Evolutionary conservation across 345 rosid genomes (phyloP).

Genomic region (Gynandropsis gynandra): DNA sequence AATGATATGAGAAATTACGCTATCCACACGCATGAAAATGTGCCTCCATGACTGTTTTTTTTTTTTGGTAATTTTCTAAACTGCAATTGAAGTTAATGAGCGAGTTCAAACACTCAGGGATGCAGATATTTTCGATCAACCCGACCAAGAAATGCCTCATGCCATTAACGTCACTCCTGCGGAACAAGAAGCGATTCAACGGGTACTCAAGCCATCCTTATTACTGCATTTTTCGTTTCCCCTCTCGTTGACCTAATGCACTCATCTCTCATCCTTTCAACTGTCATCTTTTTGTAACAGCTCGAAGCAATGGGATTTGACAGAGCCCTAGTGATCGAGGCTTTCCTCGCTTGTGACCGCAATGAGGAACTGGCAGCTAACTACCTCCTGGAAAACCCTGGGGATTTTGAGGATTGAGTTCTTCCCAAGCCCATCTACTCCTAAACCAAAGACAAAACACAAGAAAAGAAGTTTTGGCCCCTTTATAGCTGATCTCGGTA

Average conservation of each 20-base stretch:
- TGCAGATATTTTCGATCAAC: conserved; percentile 81
- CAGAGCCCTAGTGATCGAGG: conserved; percentile 86
- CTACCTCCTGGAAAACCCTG: conserved; percentile 87
- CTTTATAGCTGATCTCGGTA: no score
- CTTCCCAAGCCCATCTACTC: no score
- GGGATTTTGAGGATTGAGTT: conserved; percentile 83
- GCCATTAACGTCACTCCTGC: conserved; percentile 90
- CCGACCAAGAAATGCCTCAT: conserved; percentile 89
- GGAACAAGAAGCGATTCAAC: conserved; percentile 84
- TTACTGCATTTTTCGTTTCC: no score
- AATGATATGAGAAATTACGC: neutral
- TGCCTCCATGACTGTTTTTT: neutral
- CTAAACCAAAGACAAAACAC: no score
- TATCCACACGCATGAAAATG: neutral
- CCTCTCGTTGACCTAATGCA: no score
- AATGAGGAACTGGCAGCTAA: conserved; percentile 97
- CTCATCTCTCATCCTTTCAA: conserved; percentile 4
- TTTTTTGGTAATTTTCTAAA: neutral
- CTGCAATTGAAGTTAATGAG: no score
- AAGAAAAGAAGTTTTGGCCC: no score
- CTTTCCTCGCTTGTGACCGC: conserved; percentile 99
- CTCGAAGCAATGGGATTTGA: conserved; percentile 98
- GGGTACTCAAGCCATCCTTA: no score
- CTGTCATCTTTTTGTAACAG: no score
- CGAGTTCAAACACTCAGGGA: no score